Percentiles rank a stretch among this genome's conserved stretches.
Evolutionary conservation across 2,329 filamentous ascomycete genomes (phyloP).

Genomic region (Ceratocystis variospora): DNA sequence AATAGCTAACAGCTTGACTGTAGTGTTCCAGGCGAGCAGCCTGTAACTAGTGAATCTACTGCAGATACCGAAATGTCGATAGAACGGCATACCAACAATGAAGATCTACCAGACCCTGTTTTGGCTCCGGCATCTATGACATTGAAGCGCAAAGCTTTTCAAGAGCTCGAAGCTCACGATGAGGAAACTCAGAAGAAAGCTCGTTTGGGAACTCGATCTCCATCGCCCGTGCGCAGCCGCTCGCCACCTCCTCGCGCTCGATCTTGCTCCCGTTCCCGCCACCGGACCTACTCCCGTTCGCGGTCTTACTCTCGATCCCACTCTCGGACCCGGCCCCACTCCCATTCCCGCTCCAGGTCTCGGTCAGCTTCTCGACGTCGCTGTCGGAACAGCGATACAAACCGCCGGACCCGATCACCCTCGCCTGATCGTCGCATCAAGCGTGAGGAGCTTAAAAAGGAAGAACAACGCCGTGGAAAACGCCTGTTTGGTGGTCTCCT

Average conservation of each 20-base stretch:
- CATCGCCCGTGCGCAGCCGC: background rate
- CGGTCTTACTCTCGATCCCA: background rate
- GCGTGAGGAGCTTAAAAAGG: slow-evolving; percentile 28
- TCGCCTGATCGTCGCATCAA: background rate
- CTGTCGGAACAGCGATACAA: background rate
- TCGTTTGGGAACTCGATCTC: slow-evolving; percentile 4
- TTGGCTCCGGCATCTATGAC: background rate
- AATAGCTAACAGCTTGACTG: background rate
- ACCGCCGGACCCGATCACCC: background rate
- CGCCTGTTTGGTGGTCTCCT: slow-evolving; percentile 74
- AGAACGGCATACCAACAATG: background rate
- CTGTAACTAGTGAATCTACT: background rate
- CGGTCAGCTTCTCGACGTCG: slow-evolving; percentile 4
- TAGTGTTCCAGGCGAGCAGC: background rate
- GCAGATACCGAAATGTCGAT: background rate
- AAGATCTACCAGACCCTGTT: background rate
- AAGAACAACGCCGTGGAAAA: slow-evolving; percentile 74
- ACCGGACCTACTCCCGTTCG: slow-evolving; percentile 7
- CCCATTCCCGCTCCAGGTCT: background rate
- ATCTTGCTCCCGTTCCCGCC: background rate
- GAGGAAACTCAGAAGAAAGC: slow-evolving; percentile 14
- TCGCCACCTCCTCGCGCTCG: background rate
- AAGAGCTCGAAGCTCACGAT: background rate
- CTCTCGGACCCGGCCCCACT: slow-evolving; percentile 1
- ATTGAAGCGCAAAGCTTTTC: slow-evolving; percentile 17